Base-by-base conservation (phyloP, 805 yeast species). In the Jamesozyma rosinii region DNA sequence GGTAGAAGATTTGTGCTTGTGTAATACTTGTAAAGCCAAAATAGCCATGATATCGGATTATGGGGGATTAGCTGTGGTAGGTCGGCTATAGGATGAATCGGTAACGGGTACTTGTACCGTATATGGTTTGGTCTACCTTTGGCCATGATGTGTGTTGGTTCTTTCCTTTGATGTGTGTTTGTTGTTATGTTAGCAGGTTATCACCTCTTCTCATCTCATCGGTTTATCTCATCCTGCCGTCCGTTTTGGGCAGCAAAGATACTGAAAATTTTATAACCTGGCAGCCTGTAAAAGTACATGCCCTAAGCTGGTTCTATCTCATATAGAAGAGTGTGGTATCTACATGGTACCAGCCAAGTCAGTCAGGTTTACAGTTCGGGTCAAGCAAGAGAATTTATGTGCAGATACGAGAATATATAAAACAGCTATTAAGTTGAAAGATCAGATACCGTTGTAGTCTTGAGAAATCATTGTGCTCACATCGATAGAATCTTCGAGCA, bases 371-470 rank as follows among this genome's bases (percentile, higher is more conserved):
- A n/a, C n/a, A n/a, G n/a, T n/a, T n/a, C n/a, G n/a, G n/a, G n/a
- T n/a, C n/a, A n/a, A n/a, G n/a, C n/a, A n/a, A n/a, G n/a, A n/a
- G n/a, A n/a, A n/a, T n/a, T n/a, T n/a, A n/a, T n/a, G n/a, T n/a
- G n/a, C n/a, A n/a, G n/a, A n/a, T n/a, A n/a, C n/a, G n/a, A n/a
- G n/a, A n/a, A n/a, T n/a, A n/a, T n/a, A n/a, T n/a, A n/a, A n/a
- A n/a, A n/a, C 11, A 24, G 9, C 9, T n/a, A 30, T 30, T 6
- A 6, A n/a, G 14, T 35, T 35, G 38, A 22, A 43, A 37, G 35
- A 43, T 83, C 95, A 85, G 95, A 85, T 85, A 85, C 95, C 95
- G 95, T 85, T 85, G 94, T 85, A 85, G 95, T 85, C 95, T 80
- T 76, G 79, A 75, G 79, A 74, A 78, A 77, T 76, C 80, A 67